These are phyloP conservation scores for Rubus idaeus DNA, from an alignment of 306 rosid genomes.

Conservation along the genomic window DNA sequence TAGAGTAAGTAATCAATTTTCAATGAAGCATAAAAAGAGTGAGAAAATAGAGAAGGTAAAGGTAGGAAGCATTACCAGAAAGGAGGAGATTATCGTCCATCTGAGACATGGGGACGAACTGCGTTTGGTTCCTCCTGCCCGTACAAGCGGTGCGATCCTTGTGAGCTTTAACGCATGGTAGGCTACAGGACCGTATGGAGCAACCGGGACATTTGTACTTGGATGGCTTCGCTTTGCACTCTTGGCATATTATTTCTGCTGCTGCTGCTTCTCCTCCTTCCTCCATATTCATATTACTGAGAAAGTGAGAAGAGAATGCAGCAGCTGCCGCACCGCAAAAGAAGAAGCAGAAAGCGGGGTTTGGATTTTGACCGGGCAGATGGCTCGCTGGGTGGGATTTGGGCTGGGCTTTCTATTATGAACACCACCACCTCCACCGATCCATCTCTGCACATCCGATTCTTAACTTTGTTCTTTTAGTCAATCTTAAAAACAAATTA, in stretches of 20 bases:
- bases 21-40: too few species aligned
- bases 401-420: slow-evolving; percentile 47
- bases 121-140: slow-evolving; percentile 67
- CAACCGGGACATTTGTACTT: slow-evolving; percentile 90
- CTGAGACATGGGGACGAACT: slow-evolving; percentile 71
- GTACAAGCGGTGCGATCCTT: slow-evolving; percentile 66
- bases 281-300: too few species aligned
- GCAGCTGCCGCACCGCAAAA: too few species aligned
- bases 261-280: slow-evolving; percentile 5
- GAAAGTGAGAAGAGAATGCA: too few species aligned
- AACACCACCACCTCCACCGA: too few species aligned
- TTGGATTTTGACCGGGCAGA: too few species aligned
- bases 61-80: slow-evolving; percentile 51
- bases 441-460: too few species aligned
- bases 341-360: too few species aligned
- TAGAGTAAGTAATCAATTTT: too few species aligned
- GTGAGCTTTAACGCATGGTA: slow-evolving; percentile 83
- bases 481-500: too few species aligned
- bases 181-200: slow-evolving; percentile 73
- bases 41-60: neutral
- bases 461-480: too few species aligned
- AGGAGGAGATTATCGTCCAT: slow-evolving; percentile 60
- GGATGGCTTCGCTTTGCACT: slow-evolving; percentile 64
- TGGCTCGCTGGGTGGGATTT: too few species aligned
- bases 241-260: slow-evolving; percentile 45